Evolutionary conservation across 2,329 filamentous ascomycete species (phyloP), one percentile per base, ranked within the genome.

Genomic region (Aspergillus pseudoglaucus): DNA sequence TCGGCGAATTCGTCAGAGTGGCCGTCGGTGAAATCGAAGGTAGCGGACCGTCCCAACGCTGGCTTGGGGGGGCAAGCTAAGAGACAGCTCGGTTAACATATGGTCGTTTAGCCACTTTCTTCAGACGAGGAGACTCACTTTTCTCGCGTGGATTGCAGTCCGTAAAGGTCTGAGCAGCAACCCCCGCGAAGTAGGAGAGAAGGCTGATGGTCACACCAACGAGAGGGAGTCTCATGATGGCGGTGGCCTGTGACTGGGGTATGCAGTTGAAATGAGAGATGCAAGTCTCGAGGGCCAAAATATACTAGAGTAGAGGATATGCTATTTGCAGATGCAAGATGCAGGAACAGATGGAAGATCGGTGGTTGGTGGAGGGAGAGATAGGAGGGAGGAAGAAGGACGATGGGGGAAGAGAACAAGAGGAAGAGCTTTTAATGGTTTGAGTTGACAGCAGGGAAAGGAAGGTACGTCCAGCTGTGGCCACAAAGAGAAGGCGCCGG

Each of bases 1-100:
- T 84, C 69, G 2, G 79, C 82, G 69, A 96, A 97, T 41, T 87
- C 86, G 68, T 87, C 83, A 43, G 93, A 90, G 25, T 75, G 69
- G 52, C 88, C 88, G 55, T 85, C 74, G 30, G 81, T 85, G 70
- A 97, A 95, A 72, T 96, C 88, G 69, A 93, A 84, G 53, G 81
- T 78, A 59, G 90, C 84, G n/a, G 87, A 80, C 74, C 82, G 87
- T 48, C 88, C 90, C 3, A 97, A 80, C 0, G 90, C 91, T 6
- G 87, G 82, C 64, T 96, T 76, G 45, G 87, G 67, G 5, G 87
- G 80, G 61, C 91, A 97, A 50, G 72, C 77, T 73, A 73, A 60
- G 54, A 25, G 20, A 46, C 37, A 12, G 42, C 23, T 18, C 53
- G 56, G 45, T 45, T 18, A 22, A 23, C 18, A 38, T 12, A 22